Evolutionary conservation across 2,329 filamentous ascomycete species (phyloP), one percentile per base, ranked within the genome.

Genomic region (Aspergillus udagawae): DNA sequence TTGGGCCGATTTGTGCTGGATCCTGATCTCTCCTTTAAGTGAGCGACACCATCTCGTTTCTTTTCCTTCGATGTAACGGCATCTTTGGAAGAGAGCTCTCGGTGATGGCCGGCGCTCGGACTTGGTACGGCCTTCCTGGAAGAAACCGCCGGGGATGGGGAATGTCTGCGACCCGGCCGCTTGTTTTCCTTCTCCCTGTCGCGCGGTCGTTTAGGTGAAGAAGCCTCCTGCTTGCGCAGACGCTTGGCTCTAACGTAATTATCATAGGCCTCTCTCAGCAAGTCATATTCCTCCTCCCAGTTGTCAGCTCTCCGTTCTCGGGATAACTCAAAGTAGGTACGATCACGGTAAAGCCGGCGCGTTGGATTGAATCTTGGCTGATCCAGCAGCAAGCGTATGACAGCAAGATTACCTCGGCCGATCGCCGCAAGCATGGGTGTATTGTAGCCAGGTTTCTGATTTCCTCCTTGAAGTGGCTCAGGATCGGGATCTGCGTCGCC

Each of bases 371-470:
- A 97, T 27, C 82, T 80, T 50, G 84, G 83, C 66, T 94, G 90
- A 58, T 87, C 86, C 6, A 96, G 79, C 7, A 97, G 81, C 10
- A 96, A 78, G 56, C 89, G 84, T 48, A 99, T 86, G 56, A 97
- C 91, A 63, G 91, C 89, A 51, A 94, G 83, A 66, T 96, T 94
- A 4, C 85, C 85, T 64, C 93, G 89, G 17, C 94, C 93, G 63
- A 99, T 97, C 1, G 94, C 92, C 57, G 92, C 92, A 41, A 97
- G 83, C 80, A 99, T 95, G 1, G 94, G 94, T 1, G 93, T 97
- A 52, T 92, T 89, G 67, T 90, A 87, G 56, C 94, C 92, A 45
- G 82, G 76, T 57, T 84, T 79, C 29, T 82, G 81, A 57, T 78
- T 78, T 50, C 64, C 63, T 17, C 72, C 73, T 8, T 79, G 67